Percentiles rank a stretch among this genome's conserved stretches.
Conservation (phyloP, 148 eudicot species). For the Vaccinium macrocarpon region DNA sequence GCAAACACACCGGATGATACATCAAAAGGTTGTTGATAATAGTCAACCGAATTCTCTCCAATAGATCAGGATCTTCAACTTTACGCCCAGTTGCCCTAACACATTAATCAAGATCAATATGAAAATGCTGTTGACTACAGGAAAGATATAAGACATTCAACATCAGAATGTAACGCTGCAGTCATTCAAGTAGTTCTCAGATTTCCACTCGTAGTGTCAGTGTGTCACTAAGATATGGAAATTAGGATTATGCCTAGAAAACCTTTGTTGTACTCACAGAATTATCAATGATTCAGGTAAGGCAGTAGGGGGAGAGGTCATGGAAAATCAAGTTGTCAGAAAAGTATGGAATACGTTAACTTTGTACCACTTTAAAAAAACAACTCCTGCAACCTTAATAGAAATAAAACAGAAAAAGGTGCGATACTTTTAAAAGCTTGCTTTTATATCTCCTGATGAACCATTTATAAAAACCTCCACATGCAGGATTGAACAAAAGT, state of each 20-base stretch:
- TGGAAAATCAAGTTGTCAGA: neutral
- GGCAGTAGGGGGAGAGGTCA: neutral
- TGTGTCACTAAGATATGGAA: neutral
- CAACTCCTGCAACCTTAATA: slow-evolving; percentile 1
- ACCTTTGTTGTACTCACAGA: neutral
- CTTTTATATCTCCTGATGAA: neutral
- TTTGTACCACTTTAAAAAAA: neutral
- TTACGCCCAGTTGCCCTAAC: slow-evolving; percentile 69
- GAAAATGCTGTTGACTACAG: neutral
- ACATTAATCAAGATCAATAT: slow-evolving; percentile 14
- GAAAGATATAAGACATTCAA: slow-evolving; percentile 4
- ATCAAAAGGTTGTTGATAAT: slow-evolving; percentile 82
- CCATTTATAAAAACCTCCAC: neutral
- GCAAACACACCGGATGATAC: slow-evolving; percentile 83
- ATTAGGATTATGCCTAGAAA: neutral
- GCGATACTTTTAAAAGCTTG: neutral
- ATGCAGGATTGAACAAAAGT: neutral
- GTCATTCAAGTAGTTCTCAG: neutral
- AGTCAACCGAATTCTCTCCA: slow-evolving; percentile 85
- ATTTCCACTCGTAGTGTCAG: neutral
- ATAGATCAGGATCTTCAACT: slow-evolving; percentile 95
- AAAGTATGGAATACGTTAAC: neutral
- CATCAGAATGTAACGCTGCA: neutral
- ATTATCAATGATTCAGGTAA: neutral
- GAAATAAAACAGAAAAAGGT: neutral